These are phyloP conservation scores for Epicoccum sorghinum DNA, from an alignment of 2,329 filamentous ascomycete genomes.

Conservation along the genomic window DNA sequence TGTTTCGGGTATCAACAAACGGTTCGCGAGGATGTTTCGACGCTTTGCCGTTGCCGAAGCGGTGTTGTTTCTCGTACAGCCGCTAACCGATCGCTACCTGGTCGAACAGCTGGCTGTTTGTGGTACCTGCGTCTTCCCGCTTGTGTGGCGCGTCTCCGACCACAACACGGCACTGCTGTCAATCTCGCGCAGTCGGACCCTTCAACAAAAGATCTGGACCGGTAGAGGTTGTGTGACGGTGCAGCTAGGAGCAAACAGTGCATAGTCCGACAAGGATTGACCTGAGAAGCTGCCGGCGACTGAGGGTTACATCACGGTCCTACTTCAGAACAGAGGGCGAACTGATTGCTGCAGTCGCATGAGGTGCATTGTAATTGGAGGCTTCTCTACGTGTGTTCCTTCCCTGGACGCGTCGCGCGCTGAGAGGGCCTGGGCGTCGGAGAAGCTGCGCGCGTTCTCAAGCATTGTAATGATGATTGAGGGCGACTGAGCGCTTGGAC, in stretches of 20 bases:
- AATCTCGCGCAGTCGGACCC: conserved; percentile 9
- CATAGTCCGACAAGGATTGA: conserved; percentile 3
- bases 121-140: conserved; percentile 36
- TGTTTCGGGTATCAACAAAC: conserved; percentile 36
- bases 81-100: conserved; percentile 28
- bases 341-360: conserved; percentile 5
- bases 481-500: conserved; percentile 18
- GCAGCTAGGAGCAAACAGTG: conserved; percentile 10
- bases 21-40: conserved; percentile 36
- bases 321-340: not conserved
- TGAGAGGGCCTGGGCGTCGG: conserved; percentile 8
- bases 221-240: conserved; percentile 26
- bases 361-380: conserved; percentile 8
- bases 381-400: conserved; percentile 7
- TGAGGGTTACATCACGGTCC: not conserved
- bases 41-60: conserved; percentile 25
- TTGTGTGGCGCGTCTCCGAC: conserved; percentile 20
- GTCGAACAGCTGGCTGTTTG: conserved; percentile 26
- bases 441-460: conserved; percentile 1
- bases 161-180: conserved; percentile 10
- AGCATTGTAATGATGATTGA: conserved; percentile 5
- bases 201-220: conserved; percentile 7
- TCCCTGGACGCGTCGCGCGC: conserved; percentile 15
- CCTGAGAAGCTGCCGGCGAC: not conserved
- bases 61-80: conserved; percentile 23